These are phyloP conservation scores for Annona cherimola DNA, from an alignment of 164 flowering plant genomes.

Conservation along the genomic window DNA sequence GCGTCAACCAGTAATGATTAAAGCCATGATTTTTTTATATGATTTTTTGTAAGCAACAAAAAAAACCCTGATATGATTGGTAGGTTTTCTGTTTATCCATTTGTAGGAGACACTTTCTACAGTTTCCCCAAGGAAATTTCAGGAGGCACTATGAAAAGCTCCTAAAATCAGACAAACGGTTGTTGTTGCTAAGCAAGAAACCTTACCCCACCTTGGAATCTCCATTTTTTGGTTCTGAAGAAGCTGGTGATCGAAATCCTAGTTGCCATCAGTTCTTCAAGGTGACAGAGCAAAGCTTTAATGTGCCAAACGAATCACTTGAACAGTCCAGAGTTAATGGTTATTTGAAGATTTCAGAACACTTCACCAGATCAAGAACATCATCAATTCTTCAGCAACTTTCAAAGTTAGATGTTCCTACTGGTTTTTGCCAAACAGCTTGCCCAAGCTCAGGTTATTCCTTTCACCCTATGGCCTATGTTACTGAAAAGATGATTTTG, in stretches of 20 bases:
- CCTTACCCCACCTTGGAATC: slow-evolving; percentile 15
- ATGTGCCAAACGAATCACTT: slow-evolving; percentile 3
- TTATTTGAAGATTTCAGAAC: neutral
- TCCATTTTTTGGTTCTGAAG: slow-evolving; percentile 14
- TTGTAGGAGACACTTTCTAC: slow-evolving; percentile 19
- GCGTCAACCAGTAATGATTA: no score
- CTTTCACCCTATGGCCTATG: neutral
- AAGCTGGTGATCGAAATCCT: slow-evolving; percentile 3
- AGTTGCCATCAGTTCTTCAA: neutral
- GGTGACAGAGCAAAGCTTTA: slow-evolving; percentile 8
- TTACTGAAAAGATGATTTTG: neutral
- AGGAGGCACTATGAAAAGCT: slow-evolving; percentile 24
- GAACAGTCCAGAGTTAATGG: neutral
- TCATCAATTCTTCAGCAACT: slow-evolving; percentile 6
- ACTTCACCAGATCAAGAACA: slow-evolving; percentile 13
- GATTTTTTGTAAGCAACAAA: neutral
- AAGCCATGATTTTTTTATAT: no score
- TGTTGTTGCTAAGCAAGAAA: slow-evolving; percentile 15
- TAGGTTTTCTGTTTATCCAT: neutral
- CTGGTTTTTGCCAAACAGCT: slow-evolving; percentile 5
- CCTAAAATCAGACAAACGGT: slow-evolving; percentile 11
- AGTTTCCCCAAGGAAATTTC: slow-evolving; percentile 24
- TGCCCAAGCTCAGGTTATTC: slow-evolving; percentile 9
- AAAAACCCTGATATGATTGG: neutral
- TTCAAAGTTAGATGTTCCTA: slow-evolving; percentile 3